Evolutionary conservation across 495 filamentous ascomycete genomes (phyloP).

Genomic region (Tuber umbilicatum): DNA sequence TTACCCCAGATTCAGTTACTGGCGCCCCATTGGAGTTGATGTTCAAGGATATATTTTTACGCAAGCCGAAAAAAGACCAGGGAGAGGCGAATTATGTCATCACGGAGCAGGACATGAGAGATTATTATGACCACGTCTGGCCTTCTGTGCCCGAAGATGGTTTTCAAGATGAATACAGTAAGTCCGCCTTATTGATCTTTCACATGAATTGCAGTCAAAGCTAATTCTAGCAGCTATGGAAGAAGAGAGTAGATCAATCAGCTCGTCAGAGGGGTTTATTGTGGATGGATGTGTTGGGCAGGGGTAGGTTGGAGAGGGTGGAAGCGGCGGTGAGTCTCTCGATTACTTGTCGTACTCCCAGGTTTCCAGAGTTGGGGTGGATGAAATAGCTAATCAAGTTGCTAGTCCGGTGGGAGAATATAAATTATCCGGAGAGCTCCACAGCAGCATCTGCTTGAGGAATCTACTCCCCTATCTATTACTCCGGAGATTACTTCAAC

Average conservation of each 20-base stretch:
- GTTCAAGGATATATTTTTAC: constrained; percentile 14
- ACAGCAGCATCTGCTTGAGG: constrained; percentile 67
- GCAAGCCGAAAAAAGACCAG: not conserved
- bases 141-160: no score
- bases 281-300: not conserved
- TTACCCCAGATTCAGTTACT: constrained; percentile 2
- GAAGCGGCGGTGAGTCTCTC: no score
- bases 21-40: not conserved
- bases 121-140: not conserved
- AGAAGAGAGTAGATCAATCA: not conserved
- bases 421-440: constrained; percentile 78
- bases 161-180: not conserved
- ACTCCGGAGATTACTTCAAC: constrained; percentile 47
- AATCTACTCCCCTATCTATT: constrained; percentile 26
- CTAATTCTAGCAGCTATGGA: not conserved
- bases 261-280: not conserved
- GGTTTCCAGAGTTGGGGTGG: not conserved
- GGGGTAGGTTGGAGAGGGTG: no score
- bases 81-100: constrained; percentile 11
- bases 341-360: no score
- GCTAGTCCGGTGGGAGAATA: not conserved
- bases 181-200: not conserved
- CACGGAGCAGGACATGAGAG: constrained; percentile 1
- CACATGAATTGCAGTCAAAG: not conserved
- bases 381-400: not conserved